Percentiles rank a stretch among this genome's conserved stretches.
Conservation (phyloP, 495 filamentous ascomycete species). For the Podospora bellae-mahoneyi region DNA sequence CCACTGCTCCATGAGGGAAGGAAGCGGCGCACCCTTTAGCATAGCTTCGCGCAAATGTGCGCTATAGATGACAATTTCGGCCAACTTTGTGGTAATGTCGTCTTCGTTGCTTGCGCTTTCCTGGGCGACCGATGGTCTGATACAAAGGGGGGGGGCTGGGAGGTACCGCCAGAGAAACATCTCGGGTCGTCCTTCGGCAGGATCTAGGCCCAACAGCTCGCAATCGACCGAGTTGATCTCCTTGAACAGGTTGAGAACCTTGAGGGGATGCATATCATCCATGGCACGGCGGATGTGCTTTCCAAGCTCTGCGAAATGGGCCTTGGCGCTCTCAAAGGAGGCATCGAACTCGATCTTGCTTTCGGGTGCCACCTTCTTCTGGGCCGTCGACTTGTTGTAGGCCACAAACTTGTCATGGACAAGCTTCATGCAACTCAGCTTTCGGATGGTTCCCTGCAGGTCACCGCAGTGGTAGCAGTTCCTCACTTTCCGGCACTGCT, state of each 20-base stretch:
- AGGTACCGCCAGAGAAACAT: conserved; percentile 98
- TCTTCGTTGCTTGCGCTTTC: conserved; percentile 91
- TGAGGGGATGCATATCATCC: conserved; percentile 88
- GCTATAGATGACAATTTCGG: conserved; percentile 89
- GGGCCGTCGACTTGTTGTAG: conserved; percentile 80
- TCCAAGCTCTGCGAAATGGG: conserved; percentile 74
- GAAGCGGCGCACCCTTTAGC: conserved; percentile 73
- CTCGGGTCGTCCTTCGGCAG: conserved; percentile 82
- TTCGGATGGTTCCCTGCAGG: conserved; percentile 85
- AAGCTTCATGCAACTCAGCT: conserved; percentile 81
- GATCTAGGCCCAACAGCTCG: conserved; percentile 84
- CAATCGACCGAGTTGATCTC: conserved; percentile 81
- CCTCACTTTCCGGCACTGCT: conserved; percentile 81
- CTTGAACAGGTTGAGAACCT: conserved; percentile 86
- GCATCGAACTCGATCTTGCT: conserved; percentile 79
- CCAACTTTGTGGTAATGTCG: conserved; percentile 89
- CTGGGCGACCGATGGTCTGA: conserved; percentile 88
- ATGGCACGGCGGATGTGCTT: conserved; percentile 85
- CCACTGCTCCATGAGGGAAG: conserved; percentile 97
- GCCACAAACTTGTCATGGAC: conserved; percentile 88
- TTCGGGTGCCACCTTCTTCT: conserved; percentile 73
- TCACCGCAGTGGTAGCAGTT: conserved; percentile 70
- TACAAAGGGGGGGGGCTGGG: conserved; percentile 87
- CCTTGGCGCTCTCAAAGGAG: conserved; percentile 74
- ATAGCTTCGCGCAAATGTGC: conserved; percentile 75